A percentile compares a stretch with the other conserved stretches of the same genome.
Conservation (phyloP, 2,329 filamentous ascomycete species). For the Camptophora hylomeconis region DNA sequence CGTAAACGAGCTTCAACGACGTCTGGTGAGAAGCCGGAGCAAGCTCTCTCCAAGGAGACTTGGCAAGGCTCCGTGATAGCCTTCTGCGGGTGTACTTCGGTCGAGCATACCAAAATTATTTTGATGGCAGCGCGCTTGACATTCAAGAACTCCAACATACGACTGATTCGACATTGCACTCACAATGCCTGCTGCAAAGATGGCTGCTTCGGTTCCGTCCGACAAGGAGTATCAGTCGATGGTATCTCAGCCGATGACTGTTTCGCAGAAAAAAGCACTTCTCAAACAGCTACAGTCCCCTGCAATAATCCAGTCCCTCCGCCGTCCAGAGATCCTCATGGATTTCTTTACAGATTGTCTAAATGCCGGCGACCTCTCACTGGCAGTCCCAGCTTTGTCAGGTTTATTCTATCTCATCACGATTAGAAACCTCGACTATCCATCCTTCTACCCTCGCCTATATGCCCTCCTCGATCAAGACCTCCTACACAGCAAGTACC, state of each 20-base stretch:
- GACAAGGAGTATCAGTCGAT: slow-evolving; percentile 14
- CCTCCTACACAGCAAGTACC: slow-evolving; percentile 84
- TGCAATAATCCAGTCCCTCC: slow-evolving; percentile 49
- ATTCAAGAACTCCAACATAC: no score
- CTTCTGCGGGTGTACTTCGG: no score
- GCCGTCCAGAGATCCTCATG: slow-evolving; percentile 76
- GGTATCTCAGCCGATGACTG: slow-evolving; percentile 37
- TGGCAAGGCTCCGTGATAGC: no score
- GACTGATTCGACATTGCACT: no score
- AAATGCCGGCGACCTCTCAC: slow-evolving; percentile 66
- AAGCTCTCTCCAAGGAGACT: no score
- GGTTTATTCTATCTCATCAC: slow-evolving; percentile 93
- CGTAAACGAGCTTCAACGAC: no score
- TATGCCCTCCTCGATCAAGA: slow-evolving; percentile 82
- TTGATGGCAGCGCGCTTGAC: no score
- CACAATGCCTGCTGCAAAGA: slow-evolving; percentile 11
- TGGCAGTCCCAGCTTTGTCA: slow-evolving; percentile 71
- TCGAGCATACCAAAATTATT: no score
- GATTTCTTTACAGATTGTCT: slow-evolving; percentile 96
- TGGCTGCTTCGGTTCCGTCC: no score
- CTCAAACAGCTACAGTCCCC: slow-evolving; percentile 35
- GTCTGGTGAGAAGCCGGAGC: no score
- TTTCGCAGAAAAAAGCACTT: slow-evolving; percentile 65
- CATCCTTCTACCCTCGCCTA: slow-evolving; percentile 82
- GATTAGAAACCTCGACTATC: slow-evolving; percentile 89